phyloP scores from a whole-genome alignment of 2,329 filamentous ascomycete species.

The Aspergillus uvarum region DNA sequence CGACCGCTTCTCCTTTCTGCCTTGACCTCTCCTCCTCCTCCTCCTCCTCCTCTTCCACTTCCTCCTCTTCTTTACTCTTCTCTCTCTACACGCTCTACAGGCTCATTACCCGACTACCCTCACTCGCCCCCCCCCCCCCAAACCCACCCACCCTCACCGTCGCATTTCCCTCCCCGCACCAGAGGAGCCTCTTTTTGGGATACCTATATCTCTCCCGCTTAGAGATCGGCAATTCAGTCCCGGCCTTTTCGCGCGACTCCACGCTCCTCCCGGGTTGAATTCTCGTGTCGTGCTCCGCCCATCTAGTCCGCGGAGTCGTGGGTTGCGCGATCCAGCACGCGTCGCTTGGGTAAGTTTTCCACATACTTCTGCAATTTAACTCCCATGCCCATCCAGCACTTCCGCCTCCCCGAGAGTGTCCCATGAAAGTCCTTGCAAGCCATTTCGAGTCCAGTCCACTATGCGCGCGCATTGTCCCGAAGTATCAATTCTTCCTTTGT shows the following conservation, averaged over 20 bases:
- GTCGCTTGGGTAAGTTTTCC: conserved; percentile 20
- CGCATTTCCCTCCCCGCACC: conserved; percentile 8
- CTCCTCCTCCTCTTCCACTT: conserved; percentile 12
- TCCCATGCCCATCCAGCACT: not conserved
- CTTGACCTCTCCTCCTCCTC: conserved; percentile 23
- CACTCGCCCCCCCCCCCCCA: too few relatives aligned
- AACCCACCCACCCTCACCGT: conserved; percentile 4
- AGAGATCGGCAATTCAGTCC: conserved; percentile 9
- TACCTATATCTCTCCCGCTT: conserved; percentile 17
- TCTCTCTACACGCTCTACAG: conserved; percentile 13
- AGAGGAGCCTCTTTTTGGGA: conserved; percentile 11
- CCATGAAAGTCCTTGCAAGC: not conserved
- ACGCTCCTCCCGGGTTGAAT: conserved; percentile 3
- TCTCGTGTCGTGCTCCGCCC: conserved; percentile 11
- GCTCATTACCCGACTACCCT: conserved; percentile 2
- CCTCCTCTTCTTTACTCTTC: conserved; percentile 17
- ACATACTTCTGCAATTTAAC: not conserved
- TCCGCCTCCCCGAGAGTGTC: not conserved
- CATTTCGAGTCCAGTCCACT: not conserved
- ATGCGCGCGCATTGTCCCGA: not conserved
- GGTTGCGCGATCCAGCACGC: conserved; percentile 25
- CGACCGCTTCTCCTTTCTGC: conserved; percentile 39
- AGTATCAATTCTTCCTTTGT: not conserved
- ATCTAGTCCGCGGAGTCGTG: conserved; percentile 11
- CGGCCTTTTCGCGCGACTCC: conserved; percentile 8